Evolutionary conservation across 75 land plant species (phyloP).

Genomic region (Picea glauca): DNA sequence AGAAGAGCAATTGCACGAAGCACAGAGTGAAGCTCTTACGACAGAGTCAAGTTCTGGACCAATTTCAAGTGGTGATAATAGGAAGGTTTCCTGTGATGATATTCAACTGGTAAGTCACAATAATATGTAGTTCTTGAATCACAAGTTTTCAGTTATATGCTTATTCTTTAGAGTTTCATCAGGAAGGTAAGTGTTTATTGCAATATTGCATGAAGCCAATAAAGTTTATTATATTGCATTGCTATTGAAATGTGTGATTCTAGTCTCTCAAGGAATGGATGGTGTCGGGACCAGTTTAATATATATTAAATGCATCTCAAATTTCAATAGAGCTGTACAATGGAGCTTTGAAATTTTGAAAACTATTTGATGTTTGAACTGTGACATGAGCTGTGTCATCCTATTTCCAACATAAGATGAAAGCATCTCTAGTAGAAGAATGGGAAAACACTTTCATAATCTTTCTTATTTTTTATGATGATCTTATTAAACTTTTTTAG

Average conservation of each 20-base stretch:
- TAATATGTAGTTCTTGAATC: too few species aligned
- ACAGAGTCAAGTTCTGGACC: conserved; percentile 44
- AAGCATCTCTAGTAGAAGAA: background rate
- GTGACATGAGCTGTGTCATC: background rate
- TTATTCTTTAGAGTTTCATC: background rate
- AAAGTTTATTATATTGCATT: background rate
- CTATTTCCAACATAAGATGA: background rate
- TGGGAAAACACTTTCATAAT: background rate
- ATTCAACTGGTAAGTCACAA: conserved; percentile 73
- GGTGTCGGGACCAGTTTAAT: too few species aligned
- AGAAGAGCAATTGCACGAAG: conserved; percentile 21
- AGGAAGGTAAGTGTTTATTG: background rate
- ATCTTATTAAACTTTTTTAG: too few species aligned
- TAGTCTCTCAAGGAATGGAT: background rate
- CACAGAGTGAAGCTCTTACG: conserved; percentile 26
- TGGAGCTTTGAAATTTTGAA: background rate
- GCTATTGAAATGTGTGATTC: background rate
- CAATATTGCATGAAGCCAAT: background rate
- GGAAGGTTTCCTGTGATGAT: conserved; percentile 87
- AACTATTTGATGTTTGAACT: background rate
- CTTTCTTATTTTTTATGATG: background rate
- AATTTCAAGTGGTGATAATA: conserved; percentile 53
- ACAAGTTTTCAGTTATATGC: background rate
- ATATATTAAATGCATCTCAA: background rate
- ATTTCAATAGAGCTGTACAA: background rate